A percentile compares a stretch with the other conserved stretches of the same genome.
Conservation (phyloP, 371 early-diverging fungal species). For the Rhizopus sp. region DNA sequence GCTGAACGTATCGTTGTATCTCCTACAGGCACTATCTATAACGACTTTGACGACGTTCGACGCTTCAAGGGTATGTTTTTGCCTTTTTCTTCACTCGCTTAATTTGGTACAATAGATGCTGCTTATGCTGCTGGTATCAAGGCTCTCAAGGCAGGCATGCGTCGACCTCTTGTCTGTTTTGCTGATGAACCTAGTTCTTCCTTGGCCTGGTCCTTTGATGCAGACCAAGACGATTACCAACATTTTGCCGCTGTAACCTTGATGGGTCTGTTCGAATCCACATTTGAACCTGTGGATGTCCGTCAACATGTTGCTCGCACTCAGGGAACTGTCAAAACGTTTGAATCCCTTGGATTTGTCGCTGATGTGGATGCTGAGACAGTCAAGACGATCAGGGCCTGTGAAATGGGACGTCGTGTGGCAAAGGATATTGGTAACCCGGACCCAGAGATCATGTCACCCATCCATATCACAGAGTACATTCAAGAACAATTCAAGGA, state of each 20-base stretch:
- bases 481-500: constrained; percentile 57
- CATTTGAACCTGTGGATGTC: constrained; percentile 80
- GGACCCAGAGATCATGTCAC: constrained; percentile 89
- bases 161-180: constrained; percentile 61
- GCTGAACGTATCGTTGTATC: constrained; percentile 68
- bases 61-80: constrained; percentile 54
- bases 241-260: constrained; percentile 74
- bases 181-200: constrained; percentile 46
- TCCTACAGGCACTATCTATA: constrained; percentile 69
- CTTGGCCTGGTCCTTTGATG: constrained; percentile 32
- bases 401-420: constrained; percentile 77
- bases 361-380: constrained; percentile 30
- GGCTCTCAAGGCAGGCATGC: constrained; percentile 69
- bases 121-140: constrained; percentile 66
- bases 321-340: constrained; percentile 43
- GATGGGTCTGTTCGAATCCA: constrained; percentile 71
- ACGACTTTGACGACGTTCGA: constrained; percentile 85
- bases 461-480: constrained; percentile 73
- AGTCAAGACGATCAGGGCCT: constrained; percentile 59
- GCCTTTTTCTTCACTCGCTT: background rate
- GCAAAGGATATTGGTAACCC: constrained; percentile 80
- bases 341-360: constrained; percentile 57
- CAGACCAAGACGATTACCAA: constrained; percentile 56
- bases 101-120: constrained; percentile 41
- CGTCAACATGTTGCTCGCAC: constrained; percentile 64